Evolutionary conservation across 768 basidiomycete species (phyloP).

Genomic region (Boletus vermiculosoides): DNA sequence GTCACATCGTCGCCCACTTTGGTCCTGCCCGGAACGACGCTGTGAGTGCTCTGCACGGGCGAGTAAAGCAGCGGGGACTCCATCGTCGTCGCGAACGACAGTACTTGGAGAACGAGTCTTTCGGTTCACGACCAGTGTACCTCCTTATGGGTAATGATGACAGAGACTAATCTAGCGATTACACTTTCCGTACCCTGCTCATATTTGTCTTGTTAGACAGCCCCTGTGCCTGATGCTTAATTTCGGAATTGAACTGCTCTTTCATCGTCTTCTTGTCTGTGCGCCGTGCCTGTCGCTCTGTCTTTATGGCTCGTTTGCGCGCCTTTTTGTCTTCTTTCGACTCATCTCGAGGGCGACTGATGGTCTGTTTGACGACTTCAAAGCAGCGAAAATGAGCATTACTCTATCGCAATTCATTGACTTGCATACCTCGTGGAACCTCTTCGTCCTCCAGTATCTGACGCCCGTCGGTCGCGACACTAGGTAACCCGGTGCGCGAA

Average conservation of each 20-base stretch:
- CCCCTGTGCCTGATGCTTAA: slow-evolving; percentile 54
- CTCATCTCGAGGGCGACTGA: slow-evolving; percentile 74
- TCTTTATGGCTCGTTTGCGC: slow-evolving; percentile 69
- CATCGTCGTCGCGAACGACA: slow-evolving; percentile 21
- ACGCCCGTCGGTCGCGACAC: slow-evolving; percentile 36
- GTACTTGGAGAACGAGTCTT: neutral
- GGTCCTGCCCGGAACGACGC: slow-evolving; percentile 49
- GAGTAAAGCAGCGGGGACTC: slow-evolving; percentile 34
- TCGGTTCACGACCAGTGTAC: slow-evolving; percentile 11
- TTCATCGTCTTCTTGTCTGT: slow-evolving; percentile 65
- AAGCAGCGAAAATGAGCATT: slow-evolving; percentile 4
- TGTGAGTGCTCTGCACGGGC: slow-evolving; percentile 32
- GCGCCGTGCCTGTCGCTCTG: slow-evolving; percentile 61
- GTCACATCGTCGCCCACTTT: slow-evolving; percentile 60
- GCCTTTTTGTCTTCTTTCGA: slow-evolving; percentile 69
- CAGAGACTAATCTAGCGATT: neutral
- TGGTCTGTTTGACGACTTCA: slow-evolving; percentile 40
- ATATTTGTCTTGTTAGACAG: slow-evolving; percentile 44
- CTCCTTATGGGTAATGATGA: slow-evolving; percentile 8
- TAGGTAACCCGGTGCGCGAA: slow-evolving; percentile 74
- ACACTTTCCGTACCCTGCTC: slow-evolving; percentile 25
- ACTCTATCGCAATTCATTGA: neutral
- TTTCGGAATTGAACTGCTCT: slow-evolving; percentile 61
- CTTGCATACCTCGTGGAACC: slow-evolving; percentile 25
- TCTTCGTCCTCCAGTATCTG: slow-evolving; percentile 26